These are phyloP conservation scores for Entomortierella lignicola DNA, from an alignment of 192 early-diverging fungal species.

Conservation along the genomic window DNA sequence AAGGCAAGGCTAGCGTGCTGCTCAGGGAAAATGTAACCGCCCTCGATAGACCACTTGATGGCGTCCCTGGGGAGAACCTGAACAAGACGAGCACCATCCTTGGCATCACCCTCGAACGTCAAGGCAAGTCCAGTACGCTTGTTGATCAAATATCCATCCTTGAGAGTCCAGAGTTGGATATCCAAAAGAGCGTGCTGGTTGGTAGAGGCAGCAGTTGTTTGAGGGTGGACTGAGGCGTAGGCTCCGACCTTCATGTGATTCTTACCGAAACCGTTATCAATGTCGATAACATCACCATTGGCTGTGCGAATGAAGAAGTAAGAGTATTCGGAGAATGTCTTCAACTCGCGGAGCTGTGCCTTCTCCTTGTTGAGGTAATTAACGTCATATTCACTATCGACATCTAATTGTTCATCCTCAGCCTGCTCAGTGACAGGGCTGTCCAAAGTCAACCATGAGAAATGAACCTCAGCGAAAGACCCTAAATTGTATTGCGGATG, in stretches of 20 bases:
- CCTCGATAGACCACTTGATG: conserved; percentile 45
- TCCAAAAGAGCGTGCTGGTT: conserved; percentile 49
- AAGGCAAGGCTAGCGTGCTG: conserved; percentile 34
- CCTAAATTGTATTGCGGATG: conserved; percentile 1
- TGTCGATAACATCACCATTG: conserved; percentile 40
- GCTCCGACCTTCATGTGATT: conserved; percentile 50
- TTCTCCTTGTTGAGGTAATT: conserved; percentile 22
- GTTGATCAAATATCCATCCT: conserved; percentile 54
- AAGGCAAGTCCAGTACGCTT: conserved; percentile 52
- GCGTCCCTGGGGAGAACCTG: conserved; percentile 43
- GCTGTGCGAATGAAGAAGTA: conserved; percentile 52
- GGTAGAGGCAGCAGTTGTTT: conserved; percentile 46
- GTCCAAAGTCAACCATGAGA: conserved; percentile 52
- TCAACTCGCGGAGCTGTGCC: conserved; percentile 6
- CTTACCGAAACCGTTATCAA: conserved; percentile 36
- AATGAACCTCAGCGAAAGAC: conserved; percentile 46
- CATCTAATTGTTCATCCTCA: conserved; percentile 31
- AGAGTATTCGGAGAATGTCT: conserved; percentile 27
- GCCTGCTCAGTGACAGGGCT: conserved; percentile 2
- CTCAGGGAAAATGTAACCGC: conserved; percentile 40
- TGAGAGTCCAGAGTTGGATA: conserved; percentile 51
- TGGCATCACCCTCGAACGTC: conserved; percentile 33
- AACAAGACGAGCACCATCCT: conserved; percentile 27
- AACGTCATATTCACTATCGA: neutral
- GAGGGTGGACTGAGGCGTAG: conserved; percentile 41